phyloP scores from a whole-genome alignment of 768 basidiomycete genomes.

The Tulasnella sp. region DNA sequence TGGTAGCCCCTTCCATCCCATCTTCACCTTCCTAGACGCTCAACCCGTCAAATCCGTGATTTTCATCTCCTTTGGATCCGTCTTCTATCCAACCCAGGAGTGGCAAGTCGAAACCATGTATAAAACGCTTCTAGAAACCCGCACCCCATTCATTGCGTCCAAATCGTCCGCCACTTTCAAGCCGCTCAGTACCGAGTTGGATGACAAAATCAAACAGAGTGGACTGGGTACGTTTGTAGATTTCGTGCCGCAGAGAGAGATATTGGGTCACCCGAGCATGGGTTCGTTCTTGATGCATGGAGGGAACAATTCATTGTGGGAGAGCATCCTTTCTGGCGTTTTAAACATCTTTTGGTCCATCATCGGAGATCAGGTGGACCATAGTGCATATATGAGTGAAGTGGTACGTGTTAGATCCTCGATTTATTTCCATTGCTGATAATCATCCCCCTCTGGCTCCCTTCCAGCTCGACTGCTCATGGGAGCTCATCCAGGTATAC shows the following conservation, averaged over 20 bases:
- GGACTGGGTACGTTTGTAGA: neutral
- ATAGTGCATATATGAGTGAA: neutral
- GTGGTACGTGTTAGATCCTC: neutral
- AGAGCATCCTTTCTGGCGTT: neutral
- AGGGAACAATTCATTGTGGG: constrained; percentile 5
- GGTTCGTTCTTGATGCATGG: constrained; percentile 1
- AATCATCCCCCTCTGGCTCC: neutral
- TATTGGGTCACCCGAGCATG: constrained; percentile 1
- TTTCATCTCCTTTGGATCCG: constrained; percentile 2
- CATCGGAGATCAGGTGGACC: neutral
- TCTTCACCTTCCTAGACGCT: neutral
- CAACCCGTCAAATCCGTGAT: neutral
- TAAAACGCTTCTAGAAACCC: neutral
- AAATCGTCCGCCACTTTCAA: neutral
- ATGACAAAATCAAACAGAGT: neutral
- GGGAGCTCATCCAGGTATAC: neutral
- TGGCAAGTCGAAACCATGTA: neutral
- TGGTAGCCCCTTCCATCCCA: neutral
- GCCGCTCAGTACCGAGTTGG: neutral
- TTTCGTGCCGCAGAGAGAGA: neutral
- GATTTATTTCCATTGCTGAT: neutral
- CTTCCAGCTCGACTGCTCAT: neutral
- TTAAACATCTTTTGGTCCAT: constrained; percentile 4
- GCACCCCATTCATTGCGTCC: neutral
- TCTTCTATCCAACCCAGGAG: neutral